A percentile compares a stretch with the other conserved stretches of the same genome.
phyloP scores from a whole-genome alignment of 768 basidiomycete species.

The Amanita brunnescens region DNA sequence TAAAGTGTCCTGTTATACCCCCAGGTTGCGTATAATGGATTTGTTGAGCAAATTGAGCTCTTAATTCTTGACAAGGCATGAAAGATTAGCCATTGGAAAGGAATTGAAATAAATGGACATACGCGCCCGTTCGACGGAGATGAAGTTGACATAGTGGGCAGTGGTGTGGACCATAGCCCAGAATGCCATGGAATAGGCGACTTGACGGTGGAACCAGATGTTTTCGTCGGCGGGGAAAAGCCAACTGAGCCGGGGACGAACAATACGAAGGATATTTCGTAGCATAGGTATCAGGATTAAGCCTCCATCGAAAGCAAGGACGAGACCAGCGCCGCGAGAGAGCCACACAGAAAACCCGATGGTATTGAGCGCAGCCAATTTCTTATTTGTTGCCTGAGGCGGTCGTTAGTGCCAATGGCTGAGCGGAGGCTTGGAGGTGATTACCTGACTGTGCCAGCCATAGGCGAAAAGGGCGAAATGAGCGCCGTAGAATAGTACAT shows the following conservation, averaged over 20 bases:
- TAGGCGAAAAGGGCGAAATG: constrained; percentile 71
- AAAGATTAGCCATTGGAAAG: neutral
- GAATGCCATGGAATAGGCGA: constrained; percentile 91
- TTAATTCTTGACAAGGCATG: constrained; percentile 49
- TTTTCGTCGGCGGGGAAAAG: constrained; percentile 90
- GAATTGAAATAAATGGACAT: constrained; percentile 21
- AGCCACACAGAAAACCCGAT: constrained; percentile 83
- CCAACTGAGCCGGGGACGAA: constrained; percentile 76
- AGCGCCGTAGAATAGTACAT: constrained; percentile 70
- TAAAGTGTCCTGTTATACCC: constrained; percentile 92
- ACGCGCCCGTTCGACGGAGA: constrained; percentile 87
- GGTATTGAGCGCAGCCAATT: constrained; percentile 67
- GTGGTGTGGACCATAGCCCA: constrained; percentile 91
- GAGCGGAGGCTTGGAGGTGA: constrained; percentile 10
- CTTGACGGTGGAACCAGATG: constrained; percentile 93
- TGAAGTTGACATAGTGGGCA: constrained; percentile 89
- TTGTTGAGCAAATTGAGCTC: constrained; percentile 63
- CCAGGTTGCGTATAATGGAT: constrained; percentile 88
- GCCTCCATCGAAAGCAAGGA: constrained; percentile 79
- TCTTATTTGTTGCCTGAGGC: constrained; percentile 46
- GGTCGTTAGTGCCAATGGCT: constrained; percentile 1
- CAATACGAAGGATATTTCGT: constrained; percentile 76
- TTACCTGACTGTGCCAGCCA: constrained; percentile 84
- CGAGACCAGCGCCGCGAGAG: constrained; percentile 88
- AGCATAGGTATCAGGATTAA: constrained; percentile 86